A percentile compares a stretch with the other conserved stretches of the same genome.
phyloP scores from a whole-genome alignment of 1,284 basidiomycete genomes.

The Malassezia furfur region DNA sequence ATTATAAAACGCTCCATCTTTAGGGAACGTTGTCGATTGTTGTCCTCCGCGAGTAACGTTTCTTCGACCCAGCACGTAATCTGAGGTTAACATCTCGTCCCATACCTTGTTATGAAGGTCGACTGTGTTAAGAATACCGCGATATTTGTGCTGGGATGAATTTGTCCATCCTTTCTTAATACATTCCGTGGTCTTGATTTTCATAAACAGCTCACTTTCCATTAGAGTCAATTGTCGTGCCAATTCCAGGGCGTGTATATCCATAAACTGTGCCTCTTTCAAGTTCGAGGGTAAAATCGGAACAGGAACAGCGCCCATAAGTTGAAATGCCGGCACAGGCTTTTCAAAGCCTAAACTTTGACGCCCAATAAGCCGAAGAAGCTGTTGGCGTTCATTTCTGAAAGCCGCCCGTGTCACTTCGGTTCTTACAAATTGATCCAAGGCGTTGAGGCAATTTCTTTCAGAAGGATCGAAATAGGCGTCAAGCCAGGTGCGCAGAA shows the following conservation, averaged over 20 bases:
- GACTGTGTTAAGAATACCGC: constrained; percentile 73
- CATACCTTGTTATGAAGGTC: constrained; percentile 41
- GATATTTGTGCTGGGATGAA: constrained; percentile 19
- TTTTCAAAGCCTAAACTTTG: neutral
- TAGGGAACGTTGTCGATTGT: constrained; percentile 70
- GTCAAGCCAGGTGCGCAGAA: constrained; percentile 51
- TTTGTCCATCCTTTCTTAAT: constrained; percentile 54
- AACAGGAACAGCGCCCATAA: neutral
- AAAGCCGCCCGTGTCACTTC: no score
- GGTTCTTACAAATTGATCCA: no score
- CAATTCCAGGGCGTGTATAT: constrained; percentile 80
- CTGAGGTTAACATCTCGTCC: neutral
- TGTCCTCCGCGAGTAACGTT: constrained; percentile 71
- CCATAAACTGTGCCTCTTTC: constrained; percentile 59
- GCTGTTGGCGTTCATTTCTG: neutral
- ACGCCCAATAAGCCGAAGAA: neutral
- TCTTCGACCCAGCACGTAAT: constrained; percentile 88
- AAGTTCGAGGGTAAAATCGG: constrained; percentile 66
- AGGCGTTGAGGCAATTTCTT: no score
- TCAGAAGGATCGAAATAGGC: constrained; percentile 21
- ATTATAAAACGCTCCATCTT: constrained; percentile 84
- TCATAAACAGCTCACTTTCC: constrained; percentile 77
- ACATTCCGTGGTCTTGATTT: constrained; percentile 83
- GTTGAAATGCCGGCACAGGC: constrained; percentile 43
- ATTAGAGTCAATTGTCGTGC: constrained; percentile 88